phyloP scores from a whole-genome alignment of 1,284 basidiomycete genomes.

The Cerioporus squamosus region DNA sequence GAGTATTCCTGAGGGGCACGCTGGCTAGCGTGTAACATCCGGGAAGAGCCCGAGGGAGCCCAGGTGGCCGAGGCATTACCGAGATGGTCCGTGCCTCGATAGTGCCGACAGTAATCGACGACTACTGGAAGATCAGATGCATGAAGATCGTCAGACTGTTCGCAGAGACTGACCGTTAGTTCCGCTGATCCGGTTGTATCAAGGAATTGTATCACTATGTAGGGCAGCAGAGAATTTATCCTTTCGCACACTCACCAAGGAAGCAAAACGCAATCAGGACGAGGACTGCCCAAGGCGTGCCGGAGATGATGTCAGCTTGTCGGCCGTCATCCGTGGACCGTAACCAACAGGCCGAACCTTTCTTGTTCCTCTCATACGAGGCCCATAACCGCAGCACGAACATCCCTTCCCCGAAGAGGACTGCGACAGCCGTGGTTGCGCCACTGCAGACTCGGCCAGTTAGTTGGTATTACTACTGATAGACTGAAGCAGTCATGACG shows the following conservation, averaged over 20 bases:
- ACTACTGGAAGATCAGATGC: background rate
- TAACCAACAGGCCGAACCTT: background rate
- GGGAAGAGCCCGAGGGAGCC: background rate
- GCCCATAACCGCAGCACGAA: slow-evolving; percentile 8
- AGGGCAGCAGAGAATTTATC: background rate
- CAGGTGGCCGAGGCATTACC: slow-evolving; percentile 1
- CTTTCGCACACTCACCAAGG: slow-evolving; percentile 1
- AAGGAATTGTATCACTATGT: background rate
- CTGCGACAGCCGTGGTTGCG: background rate
- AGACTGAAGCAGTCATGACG: background rate
- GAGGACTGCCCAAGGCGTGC: background rate
- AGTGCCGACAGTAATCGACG: background rate
- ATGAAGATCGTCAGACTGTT: background rate
- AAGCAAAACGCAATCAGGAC: slow-evolving; percentile 4
- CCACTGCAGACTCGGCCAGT: background rate
- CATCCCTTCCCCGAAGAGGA: slow-evolving; percentile 10
- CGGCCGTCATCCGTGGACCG: background rate
- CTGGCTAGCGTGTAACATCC: slow-evolving; percentile 8
- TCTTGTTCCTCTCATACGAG: slow-evolving; percentile 2
- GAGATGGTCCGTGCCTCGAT: slow-evolving; percentile 1
- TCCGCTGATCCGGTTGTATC: background rate
- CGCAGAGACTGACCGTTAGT: background rate
- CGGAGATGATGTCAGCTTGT: background rate
- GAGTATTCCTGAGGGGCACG: slow-evolving; percentile 1
- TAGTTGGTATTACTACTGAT: background rate